A percentile compares a stretch with the other conserved stretches of the same genome.
Conservation (phyloP, 768 basidiomycete genomes). For the Lepiota subincarnata region DNA sequence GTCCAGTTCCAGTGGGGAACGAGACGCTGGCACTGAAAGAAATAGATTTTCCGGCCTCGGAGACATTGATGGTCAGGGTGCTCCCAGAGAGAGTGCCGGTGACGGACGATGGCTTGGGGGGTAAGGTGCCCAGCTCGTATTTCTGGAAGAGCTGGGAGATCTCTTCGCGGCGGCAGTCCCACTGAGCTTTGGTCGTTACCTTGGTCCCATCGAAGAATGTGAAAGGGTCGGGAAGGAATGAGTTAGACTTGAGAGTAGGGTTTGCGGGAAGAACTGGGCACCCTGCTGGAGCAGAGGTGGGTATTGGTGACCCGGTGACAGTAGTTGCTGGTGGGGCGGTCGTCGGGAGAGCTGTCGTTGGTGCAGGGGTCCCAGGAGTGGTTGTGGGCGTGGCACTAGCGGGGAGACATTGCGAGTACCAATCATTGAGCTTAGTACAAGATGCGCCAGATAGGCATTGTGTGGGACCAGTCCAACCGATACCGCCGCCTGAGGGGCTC, state of each 20-base stretch:
- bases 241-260: slow-evolving; percentile 29
- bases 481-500: slow-evolving; percentile 28
- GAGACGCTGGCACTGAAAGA: slow-evolving; percentile 45
- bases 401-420: slow-evolving; percentile 33
- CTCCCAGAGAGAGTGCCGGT: slow-evolving; percentile 39
- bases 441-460: slow-evolving; percentile 30
- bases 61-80: slow-evolving; percentile 46
- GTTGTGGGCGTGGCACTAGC: slow-evolving; percentile 17
- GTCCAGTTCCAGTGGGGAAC: slow-evolving; percentile 38
- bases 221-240: slow-evolving; percentile 53
- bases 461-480: slow-evolving; percentile 31
- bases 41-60: slow-evolving; percentile 42
- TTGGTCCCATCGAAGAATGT: slow-evolving; percentile 40
- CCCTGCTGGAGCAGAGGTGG: slow-evolving; percentile 14
- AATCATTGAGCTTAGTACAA: slow-evolving; percentile 29
- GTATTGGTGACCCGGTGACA: slow-evolving; percentile 7
- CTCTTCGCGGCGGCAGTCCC: slow-evolving; percentile 48
- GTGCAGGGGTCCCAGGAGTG: slow-evolving; percentile 6
- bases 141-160: slow-evolving; percentile 45
- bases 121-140: slow-evolving; percentile 50
- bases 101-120: slow-evolving; percentile 41
- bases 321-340: slow-evolving; percentile 18
- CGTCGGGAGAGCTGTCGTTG: slow-evolving; percentile 17
- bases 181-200: slow-evolving; percentile 42
- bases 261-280: slow-evolving; percentile 28